Evolutionary conservation across 139 green algal genomes (phyloP).

Genomic region (Volvox africanus): DNA sequence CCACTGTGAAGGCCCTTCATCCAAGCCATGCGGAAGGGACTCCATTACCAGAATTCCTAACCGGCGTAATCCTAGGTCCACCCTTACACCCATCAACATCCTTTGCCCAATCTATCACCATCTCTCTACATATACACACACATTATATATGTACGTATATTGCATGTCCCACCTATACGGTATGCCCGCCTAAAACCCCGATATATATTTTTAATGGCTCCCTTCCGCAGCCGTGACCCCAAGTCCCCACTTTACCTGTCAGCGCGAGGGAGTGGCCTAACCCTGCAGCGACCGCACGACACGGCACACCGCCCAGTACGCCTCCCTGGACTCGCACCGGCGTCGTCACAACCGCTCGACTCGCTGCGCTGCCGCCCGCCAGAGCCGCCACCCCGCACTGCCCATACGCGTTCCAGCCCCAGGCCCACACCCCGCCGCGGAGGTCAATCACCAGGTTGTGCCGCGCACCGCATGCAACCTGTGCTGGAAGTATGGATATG

Average conservation of each 20-base stretch:
- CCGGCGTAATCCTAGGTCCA: too few species aligned
- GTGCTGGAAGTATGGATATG: not conserved
- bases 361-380: not conserved
- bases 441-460: conserved; percentile 31
- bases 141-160: too few species aligned
- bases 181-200: too few species aligned
- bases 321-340: conserved; percentile 1
- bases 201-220: too few species aligned
- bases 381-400: conserved; percentile 19
- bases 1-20: too few species aligned
- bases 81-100: too few species aligned
- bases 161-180: too few species aligned
- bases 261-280: conserved; percentile 21
- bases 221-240: too few species aligned
- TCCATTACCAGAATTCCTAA: too few species aligned
- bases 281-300: conserved; percentile 12
- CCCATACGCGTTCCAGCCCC: conserved; percentile 22
- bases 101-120: too few species aligned
- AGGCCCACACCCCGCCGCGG: conserved; percentile 34
- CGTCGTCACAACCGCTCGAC: not conserved
- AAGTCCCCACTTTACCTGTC: not conserved
- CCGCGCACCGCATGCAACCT: conserved; percentile 29
- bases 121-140: too few species aligned
- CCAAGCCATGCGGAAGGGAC: too few species aligned
- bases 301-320: conserved; percentile 26